Base-by-base conservation (phyloP, 345 rosid genomes). In the Jatropha curcas region DNA sequence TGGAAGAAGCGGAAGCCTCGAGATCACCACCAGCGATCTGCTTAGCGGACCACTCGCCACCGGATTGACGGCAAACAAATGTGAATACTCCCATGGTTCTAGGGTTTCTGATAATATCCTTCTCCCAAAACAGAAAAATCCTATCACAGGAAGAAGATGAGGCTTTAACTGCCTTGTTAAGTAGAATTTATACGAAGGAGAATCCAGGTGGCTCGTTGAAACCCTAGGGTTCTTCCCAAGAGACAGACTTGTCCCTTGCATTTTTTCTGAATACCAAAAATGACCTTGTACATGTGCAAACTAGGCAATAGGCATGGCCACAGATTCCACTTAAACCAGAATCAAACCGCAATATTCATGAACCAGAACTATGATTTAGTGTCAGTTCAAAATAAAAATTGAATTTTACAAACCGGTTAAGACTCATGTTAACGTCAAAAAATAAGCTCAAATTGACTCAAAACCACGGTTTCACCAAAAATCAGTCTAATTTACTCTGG, bases 31-130 rank as follows among this genome's bases (percentile, higher is more conserved):
- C 95, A 70, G 86, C 81, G 65, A 83, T 34, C 81, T 91, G 96
- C 89, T 91, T 93, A 10, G 70, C 96, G 75, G 63, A 73, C 96
- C 96, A 90, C 66, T 82, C 86, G 56, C 83, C 86, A 77, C 87
- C 89, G n/a, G 80, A 79, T 73, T 74, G 79, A 56, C 37, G 82
- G 89, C 92, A 89, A 0, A 91, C 94, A 85, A 85, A 91, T 0
- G 97, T 89, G 85, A 64, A 91, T 2, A 88, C 78, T 61, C 78
- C 78, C 78, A 75, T 75, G 9, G 37, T 46, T 12, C 12, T 0
- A 20, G 31, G 19, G 28, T 25, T 24, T 73, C 8, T 9, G 34
- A 48, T 28, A 31, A 48, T 28, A 31, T 24, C 24, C 2, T 30
- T 20, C 39, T 37, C 33, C 27, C 43, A 17, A 5, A 35, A 62